phyloP scores from a whole-genome alignment of 257 asterid species.

The Nicotiana obtusifolia region DNA sequence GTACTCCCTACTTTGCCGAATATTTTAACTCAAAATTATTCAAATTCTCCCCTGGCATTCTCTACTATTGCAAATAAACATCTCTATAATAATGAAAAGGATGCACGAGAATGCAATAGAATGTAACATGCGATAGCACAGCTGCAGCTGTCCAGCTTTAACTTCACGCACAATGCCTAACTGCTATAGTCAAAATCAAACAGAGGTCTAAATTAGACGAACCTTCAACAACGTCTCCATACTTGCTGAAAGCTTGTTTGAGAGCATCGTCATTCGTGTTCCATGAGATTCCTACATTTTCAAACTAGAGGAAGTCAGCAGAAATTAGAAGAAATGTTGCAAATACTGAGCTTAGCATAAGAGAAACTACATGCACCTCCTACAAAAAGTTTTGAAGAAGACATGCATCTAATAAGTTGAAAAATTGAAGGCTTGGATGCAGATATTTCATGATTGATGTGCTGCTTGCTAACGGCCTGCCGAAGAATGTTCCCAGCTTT shows the following conservation, averaged over 20 bases:
- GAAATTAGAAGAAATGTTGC: not conserved
- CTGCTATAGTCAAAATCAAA: not conserved
- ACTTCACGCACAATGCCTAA: not conserved
- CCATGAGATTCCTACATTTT: conserved; percentile 58
- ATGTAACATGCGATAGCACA: not conserved
- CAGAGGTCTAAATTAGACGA: conserved; percentile 10
- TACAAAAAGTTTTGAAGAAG: conserved; percentile 60
- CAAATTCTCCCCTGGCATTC: not conserved
- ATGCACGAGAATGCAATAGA: not conserved
- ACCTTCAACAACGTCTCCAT: conserved; percentile 84
- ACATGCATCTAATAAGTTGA: conserved; percentile 78
- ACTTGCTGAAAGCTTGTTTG: conserved; percentile 52
- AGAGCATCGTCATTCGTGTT: conserved; percentile 53
- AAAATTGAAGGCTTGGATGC: conserved; percentile 50
- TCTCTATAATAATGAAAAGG: not conserved
- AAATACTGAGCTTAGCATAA: not conserved
- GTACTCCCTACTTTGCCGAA: not conserved
- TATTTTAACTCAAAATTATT: not conserved
- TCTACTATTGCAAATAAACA: not conserved
- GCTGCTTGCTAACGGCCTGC: conserved; percentile 32
- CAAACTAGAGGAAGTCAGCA: conserved; percentile 9
- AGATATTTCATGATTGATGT: conserved; percentile 35
- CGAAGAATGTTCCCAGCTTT: conserved; percentile 56
- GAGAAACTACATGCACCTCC: conserved; percentile 50
- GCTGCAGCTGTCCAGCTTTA: not conserved